Base-by-base conservation (phyloP, 768 basidiomycete species). In the Psilocybe azurescens region DNA sequence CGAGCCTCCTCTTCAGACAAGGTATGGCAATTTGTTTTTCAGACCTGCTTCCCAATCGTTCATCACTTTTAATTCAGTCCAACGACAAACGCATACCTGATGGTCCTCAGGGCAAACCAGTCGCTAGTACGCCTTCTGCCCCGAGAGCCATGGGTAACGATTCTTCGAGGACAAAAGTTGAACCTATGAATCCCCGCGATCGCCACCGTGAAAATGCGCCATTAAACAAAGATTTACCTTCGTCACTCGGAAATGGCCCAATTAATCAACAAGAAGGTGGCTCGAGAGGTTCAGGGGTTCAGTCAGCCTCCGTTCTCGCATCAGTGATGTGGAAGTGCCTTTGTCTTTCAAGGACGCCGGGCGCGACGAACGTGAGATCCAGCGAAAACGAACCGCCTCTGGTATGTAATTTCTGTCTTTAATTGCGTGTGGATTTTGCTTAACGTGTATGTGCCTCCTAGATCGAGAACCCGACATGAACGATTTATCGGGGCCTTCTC, bases 341-440 rank as follows among this genome's bases (percentile, higher is more conserved):
- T 79, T 80, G 60, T 77, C 75, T 58, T 77, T 79, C 44, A 83
- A 83, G 62, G 82, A 84, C 53, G 85, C 86, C 38, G 52, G 71
- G 52, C 71, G 78, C 58, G 89, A 91, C 16, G 89, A 89, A 30
- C 83, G 86, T 52, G 89, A 90, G 62, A 77, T 76, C 46, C 79
- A 71, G 60, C 79, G 89, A 69, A 94, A 94, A 76, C 83, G 91
- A 58, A 85, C 87, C 24, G 74, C 80, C 36, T 85, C 89, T 71
- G 92, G 91, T 91, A 75, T 65, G 84, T 72, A 47, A 30, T 8
- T 38, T 48, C 41, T 53, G 63, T 33, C 36, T 59, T 29, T 28
- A 10, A 56, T 50, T 60, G 32, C 62, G 50, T 16, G 48, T 30
- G 50, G 53, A n/a, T 16, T 32, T 56, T 62, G 55, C 49, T 47